Evolutionary conservation across 1,284 basidiomycete genomes (phyloP), one percentile per base, ranked within the genome.

Genomic region (Moniliella sp.): DNA sequence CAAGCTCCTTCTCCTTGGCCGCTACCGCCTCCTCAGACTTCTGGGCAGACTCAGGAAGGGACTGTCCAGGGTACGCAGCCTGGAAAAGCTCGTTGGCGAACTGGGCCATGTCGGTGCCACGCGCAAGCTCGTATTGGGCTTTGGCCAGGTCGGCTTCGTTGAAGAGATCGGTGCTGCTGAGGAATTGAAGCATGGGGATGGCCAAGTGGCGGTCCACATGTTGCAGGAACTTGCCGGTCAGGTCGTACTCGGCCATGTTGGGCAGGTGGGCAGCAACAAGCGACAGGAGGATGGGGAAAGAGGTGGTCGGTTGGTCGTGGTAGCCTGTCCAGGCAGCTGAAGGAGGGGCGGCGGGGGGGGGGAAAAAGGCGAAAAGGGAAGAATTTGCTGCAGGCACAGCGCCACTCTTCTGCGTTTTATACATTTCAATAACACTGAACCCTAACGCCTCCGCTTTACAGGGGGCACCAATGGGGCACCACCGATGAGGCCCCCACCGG

Each of bases 41-140:
- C 23, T 47, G 39, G 23, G 51, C 35, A 35, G 50, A 45, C 14
- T 43, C 39, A 14, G 54, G 54, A 5, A 45, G 42, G 1, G 41
- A 28, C 40, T 78, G 65, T 37, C 74, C 73, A 1, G 77, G 74
- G 53, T 77, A 64, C 25, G 80, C 66, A 64, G 79, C 72, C 55
- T 76, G 66, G 57, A 81, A 82, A 45, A 88, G 64, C 48, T 69
- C 69, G 40, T 76, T 70, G 26, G 78, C 40, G 30, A 48, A 55
- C 40, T 60, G 53, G 12, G 55, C 47, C 53, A 60, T 53, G 31
- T 46, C 46, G 17, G 55, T 97, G 46, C 77, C 79, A 62, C 82
- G 88, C 37, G 83, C 81, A 35, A 94, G 75, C 58, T 94, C 86
- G 77, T 93, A 91, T 64, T 84, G 82, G 15, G 82, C 82, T 31